Conservation (phyloP, 352 stramenopile species). For the Phytophthora ohioensis region DNA sequence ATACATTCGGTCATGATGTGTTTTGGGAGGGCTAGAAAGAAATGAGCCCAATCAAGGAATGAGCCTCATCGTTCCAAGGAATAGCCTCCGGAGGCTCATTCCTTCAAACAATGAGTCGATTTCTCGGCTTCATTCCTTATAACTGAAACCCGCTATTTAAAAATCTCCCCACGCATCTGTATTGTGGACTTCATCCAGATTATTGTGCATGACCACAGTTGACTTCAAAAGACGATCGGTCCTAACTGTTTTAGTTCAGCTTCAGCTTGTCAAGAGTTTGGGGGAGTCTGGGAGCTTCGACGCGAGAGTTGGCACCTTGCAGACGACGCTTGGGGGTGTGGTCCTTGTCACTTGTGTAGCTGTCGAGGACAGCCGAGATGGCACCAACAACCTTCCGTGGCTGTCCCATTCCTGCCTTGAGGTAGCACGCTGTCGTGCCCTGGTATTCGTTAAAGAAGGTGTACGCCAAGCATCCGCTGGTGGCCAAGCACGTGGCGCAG, state of each 20-base stretch:
- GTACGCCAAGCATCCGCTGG: constrained; percentile 55
- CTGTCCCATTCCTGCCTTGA: constrained; percentile 47
- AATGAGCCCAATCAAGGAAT: too few species aligned
- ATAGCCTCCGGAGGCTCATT: too few species aligned
- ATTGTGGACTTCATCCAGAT: neutral
- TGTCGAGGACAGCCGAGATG: constrained; percentile 50
- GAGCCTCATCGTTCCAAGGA: too few species aligned
- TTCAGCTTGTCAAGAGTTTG: constrained; percentile 13
- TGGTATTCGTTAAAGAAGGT: constrained; percentile 54
- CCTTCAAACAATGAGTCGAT: too few species aligned
- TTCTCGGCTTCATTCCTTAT: too few species aligned
- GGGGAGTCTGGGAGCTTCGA: neutral
- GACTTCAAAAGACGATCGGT: neutral
- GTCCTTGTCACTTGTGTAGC: constrained; percentile 39
- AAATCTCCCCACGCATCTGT: neutral
- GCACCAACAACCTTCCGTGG: constrained; percentile 35
- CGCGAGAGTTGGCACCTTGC: constrained; percentile 3
- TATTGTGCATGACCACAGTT: neutral
- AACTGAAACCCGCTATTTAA: neutral
- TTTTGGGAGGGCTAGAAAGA: too few species aligned
- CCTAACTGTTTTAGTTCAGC: neutral
- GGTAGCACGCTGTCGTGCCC: constrained; percentile 45
- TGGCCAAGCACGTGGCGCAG: constrained; percentile 53
- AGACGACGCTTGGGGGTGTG: constrained; percentile 37
- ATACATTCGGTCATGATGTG: too few species aligned